Conservation (phyloP, 2,329 filamentous ascomycete species). For the Venturia carpophila region DNA sequence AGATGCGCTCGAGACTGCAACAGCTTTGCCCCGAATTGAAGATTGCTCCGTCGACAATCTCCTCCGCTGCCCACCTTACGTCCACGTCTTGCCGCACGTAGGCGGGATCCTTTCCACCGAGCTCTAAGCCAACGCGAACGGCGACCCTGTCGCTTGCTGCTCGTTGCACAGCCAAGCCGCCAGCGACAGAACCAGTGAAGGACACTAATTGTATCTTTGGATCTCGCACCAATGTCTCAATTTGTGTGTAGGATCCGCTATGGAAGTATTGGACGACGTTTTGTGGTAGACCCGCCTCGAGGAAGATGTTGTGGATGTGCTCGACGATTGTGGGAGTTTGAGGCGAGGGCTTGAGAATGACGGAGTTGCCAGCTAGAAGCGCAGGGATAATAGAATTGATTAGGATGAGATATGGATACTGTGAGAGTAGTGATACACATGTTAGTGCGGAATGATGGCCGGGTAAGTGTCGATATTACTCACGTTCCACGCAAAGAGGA, state of each 20-base stretch:
- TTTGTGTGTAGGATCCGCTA: slow-evolving; percentile 66
- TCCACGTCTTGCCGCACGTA: slow-evolving; percentile 84
- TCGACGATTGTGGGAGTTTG: slow-evolving; percentile 91
- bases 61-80: slow-evolving; percentile 80
- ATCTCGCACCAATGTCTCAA: slow-evolving; percentile 71
- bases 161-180: slow-evolving; percentile 76
- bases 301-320: slow-evolving; percentile 68
- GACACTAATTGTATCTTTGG: slow-evolving; percentile 73
- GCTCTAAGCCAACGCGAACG: slow-evolving; percentile 78
- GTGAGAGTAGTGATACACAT: slow-evolving; percentile 38
- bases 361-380: slow-evolving; percentile 80
- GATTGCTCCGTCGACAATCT: slow-evolving; percentile 91
- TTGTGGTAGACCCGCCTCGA: slow-evolving; percentile 69
- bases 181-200: slow-evolving; percentile 89
- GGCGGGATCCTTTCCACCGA: slow-evolving; percentile 91
- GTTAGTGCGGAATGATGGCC: not conserved
- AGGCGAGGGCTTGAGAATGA: slow-evolving; percentile 90
- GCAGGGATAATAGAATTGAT: slow-evolving; percentile 90
- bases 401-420: slow-evolving; percentile 84
- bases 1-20: slow-evolving; percentile 85
- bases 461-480: slow-evolving; percentile 34
- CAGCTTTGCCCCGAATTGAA: slow-evolving; percentile 99
- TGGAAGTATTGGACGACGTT: slow-evolving; percentile 91
- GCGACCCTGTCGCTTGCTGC: slow-evolving; percentile 72
- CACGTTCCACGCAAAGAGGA: slow-evolving; percentile 95